Conservation (phyloP, 2,329 filamentous ascomycete species). For the Sporothrix globosa region DNA sequence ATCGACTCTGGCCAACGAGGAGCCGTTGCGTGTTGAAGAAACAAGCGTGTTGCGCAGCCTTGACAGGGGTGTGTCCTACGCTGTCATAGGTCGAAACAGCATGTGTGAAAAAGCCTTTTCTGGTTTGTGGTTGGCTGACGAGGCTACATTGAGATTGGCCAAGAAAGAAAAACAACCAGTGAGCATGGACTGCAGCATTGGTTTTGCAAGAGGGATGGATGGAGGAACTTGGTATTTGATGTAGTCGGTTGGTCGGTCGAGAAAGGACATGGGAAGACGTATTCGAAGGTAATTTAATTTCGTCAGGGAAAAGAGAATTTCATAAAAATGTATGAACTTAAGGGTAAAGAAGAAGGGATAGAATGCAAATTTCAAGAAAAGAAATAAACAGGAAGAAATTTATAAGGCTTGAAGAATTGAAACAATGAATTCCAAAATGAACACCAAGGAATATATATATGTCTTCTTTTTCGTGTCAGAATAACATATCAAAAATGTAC, state of each 20-base stretch:
- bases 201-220: not conserved
- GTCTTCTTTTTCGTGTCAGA: not conserved
- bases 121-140: constrained; percentile 13
- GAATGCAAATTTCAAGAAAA: not conserved
- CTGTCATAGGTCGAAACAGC: constrained; percentile 19
- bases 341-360: not conserved
- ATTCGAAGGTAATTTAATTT: not conserved
- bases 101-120: not conserved
- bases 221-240: not conserved
- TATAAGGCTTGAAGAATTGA: not conserved
- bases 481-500: not conserved
- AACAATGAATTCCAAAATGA: not conserved
- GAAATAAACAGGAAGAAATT: not conserved
- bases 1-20: constrained; percentile 8
- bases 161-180: not conserved
- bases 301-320: not conserved
- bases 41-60: constrained; percentile 5
- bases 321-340: not conserved
- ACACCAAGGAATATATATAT: not conserved
- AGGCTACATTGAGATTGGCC: not conserved
- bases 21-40: constrained; percentile 22
- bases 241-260: not conserved
- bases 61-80: constrained; percentile 8
- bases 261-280: not conserved
- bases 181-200: no score